Percentiles rank a stretch among this genome's conserved stretches.
Conservation (phyloP, 495 filamentous ascomycete species). For the Amniculicola lignicola region DNA sequence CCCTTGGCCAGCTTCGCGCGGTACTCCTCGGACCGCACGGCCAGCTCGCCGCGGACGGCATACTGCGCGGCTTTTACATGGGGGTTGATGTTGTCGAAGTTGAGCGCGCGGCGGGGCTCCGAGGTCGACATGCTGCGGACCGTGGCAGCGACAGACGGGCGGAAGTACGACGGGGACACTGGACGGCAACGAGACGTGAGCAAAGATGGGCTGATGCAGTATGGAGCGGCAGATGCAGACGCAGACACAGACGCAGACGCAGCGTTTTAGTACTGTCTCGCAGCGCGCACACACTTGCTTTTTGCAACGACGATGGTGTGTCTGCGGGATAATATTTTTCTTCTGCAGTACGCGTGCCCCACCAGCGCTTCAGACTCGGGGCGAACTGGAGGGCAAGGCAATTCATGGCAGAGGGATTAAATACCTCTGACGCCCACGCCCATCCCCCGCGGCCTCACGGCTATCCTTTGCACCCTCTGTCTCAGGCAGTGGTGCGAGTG, state of each 20-base stretch:
- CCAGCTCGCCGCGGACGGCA: constrained; percentile 93
- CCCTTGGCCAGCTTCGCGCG: constrained; percentile 63
- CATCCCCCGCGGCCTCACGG: not conserved
- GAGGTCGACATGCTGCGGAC: constrained; percentile 58
- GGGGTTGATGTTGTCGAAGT: constrained; percentile 86
- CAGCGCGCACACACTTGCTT: constrained; percentile 22
- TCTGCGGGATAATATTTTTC: constrained; percentile 16
- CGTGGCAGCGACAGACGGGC: not conserved
- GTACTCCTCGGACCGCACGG: constrained; percentile 85
- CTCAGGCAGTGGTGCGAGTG: constrained; percentile 14
- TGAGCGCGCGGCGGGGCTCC: constrained; percentile 58
- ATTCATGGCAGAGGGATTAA: constrained; percentile 3
- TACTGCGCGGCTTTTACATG: constrained; percentile 83
- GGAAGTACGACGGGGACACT: not conserved
- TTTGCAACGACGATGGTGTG: constrained; percentile 21
- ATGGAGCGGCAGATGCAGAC: constrained; percentile 3
- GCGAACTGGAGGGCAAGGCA: not conserved
- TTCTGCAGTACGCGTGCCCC: constrained; percentile 28
- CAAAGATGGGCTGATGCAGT: not conserved
- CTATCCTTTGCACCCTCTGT: not conserved
- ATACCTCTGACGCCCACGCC: constrained; percentile 30
- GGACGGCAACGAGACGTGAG: not conserved
- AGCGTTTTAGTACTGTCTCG: constrained; percentile 20
- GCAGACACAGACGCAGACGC: too few relatives aligned
- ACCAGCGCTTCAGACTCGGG: constrained; percentile 18